phyloP scores from a whole-genome alignment of 345 rosid genomes.

The Boechera retrofracta region DNA sequence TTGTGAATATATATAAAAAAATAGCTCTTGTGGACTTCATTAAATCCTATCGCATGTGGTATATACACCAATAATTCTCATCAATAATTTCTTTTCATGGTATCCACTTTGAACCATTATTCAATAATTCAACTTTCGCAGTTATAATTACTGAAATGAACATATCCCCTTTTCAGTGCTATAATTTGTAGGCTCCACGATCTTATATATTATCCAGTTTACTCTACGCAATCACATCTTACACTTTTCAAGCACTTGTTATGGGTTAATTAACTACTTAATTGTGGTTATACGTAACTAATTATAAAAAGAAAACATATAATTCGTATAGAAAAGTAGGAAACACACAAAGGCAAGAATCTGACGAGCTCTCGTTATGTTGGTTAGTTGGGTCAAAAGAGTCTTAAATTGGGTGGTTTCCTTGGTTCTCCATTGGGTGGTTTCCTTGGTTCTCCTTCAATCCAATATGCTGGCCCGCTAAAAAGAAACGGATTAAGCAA shows the following conservation, averaged over 20 bases:
- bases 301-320: not conserved
- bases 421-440: constrained; percentile 2
- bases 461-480: constrained; percentile 22
- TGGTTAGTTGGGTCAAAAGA: not conserved
- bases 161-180: constrained; percentile 23
- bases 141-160: not conserved
- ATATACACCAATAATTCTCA: constrained; percentile 30
- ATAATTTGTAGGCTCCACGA: constrained; percentile 22
- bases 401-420: not conserved
- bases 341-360: not conserved
- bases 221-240: constrained; percentile 28
- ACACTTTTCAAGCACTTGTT: constrained; percentile 3
- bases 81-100: constrained; percentile 9
- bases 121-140: constrained; percentile 33
- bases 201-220: not conserved
- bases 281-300: not conserved
- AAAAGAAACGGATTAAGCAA: constrained; percentile 19
- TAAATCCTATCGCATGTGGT: constrained; percentile 8
- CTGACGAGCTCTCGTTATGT: not conserved
- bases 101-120: constrained; percentile 36
- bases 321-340: not conserved
- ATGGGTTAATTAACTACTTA: not conserved
- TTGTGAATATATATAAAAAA: not conserved
- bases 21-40: constrained; percentile 17
- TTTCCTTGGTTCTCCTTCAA: constrained; percentile 9